A percentile compares a stretch with the other conserved stretches of the same genome.
phyloP scores from a whole-genome alignment of 257 asterid genomes.

The Scutellaria minor region DNA sequence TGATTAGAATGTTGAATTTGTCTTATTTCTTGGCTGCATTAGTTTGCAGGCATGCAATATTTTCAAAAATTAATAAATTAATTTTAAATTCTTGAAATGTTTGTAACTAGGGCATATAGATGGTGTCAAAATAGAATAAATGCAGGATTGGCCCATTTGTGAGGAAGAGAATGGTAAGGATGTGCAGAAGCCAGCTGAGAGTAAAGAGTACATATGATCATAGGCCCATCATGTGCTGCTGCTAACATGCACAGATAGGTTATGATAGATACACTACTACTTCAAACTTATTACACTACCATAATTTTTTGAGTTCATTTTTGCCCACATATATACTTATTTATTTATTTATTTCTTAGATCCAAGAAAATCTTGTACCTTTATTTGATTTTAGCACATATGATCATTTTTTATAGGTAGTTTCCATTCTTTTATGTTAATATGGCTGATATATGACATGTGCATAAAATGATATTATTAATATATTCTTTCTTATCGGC shows the following conservation, averaged over 20 bases:
- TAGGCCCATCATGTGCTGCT: conserved; percentile 64
- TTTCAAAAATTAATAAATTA: not conserved
- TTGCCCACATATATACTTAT: not conserved
- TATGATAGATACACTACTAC: conserved; percentile 46
- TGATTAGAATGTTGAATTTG: conserved; percentile 40
- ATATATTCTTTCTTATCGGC: too few relatives aligned
- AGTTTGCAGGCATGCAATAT: conserved; percentile 19
- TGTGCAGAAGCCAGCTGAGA: conserved; percentile 54
- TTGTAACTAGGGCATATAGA: not conserved
- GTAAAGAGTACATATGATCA: conserved; percentile 45
- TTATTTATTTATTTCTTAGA: not conserved
- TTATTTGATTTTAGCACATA: not conserved
- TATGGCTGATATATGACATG: too few relatives aligned
- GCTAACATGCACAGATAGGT: conserved; percentile 53
- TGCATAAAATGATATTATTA: too few relatives aligned
- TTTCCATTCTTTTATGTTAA: too few relatives aligned
- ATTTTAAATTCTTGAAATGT: too few relatives aligned
- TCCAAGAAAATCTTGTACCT: not conserved
- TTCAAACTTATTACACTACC: conserved; percentile 16
- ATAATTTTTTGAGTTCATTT: not conserved
- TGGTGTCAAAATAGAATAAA: conserved; percentile 52
- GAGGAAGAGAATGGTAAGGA: conserved; percentile 42
- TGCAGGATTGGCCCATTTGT: conserved; percentile 54
- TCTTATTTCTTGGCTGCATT: conserved; percentile 35
- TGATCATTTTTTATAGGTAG: too few relatives aligned